Evolutionary conservation across 1,284 basidiomycete species (phyloP).

Genomic region (Wolfiporia cocos): DNA sequence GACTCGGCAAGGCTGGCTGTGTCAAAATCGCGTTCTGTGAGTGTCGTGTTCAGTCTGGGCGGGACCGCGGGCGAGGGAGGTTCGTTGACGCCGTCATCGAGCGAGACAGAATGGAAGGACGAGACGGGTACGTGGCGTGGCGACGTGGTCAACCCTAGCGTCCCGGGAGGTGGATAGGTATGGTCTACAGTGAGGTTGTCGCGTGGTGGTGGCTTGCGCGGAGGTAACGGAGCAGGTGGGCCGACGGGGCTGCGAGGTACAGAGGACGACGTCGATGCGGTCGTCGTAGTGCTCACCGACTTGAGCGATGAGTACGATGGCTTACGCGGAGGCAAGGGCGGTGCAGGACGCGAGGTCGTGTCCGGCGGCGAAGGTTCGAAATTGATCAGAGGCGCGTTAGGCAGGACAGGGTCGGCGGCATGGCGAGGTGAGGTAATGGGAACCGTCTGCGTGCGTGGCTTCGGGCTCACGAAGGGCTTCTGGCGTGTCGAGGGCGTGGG

Average conservation of each 20-base stretch:
- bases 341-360: conserved; percentile 22
- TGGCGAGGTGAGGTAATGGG: conserved; percentile 13
- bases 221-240: conserved; percentile 3
- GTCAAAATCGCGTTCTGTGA: conserved; percentile 38
- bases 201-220: conserved; percentile 27
- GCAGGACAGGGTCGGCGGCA: conserved; percentile 17
- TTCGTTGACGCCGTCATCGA: conserved; percentile 56
- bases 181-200: conserved; percentile 48
- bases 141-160: conserved; percentile 29
- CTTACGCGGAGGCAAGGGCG: conserved; percentile 63
- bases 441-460: no score
- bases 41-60: conserved; percentile 36
- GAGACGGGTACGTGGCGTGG: conserved; percentile 52
- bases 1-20: conserved; percentile 58
- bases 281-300: conserved; percentile 34
- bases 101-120: conserved; percentile 75
- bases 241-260: conserved; percentile 16
- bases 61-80: conserved; percentile 22
- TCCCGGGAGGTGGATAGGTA: conserved; percentile 44
- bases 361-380: conserved; percentile 36
- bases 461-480: conserved; percentile 13
- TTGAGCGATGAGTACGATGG: conserved; percentile 45
- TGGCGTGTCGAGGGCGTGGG: conserved; percentile 25
- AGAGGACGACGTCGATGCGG: conserved; percentile 21
- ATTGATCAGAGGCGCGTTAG: conserved; percentile 44